Base-by-base conservation (phyloP, 345 rosid species). In the Atalantia buxifolia region DNA sequence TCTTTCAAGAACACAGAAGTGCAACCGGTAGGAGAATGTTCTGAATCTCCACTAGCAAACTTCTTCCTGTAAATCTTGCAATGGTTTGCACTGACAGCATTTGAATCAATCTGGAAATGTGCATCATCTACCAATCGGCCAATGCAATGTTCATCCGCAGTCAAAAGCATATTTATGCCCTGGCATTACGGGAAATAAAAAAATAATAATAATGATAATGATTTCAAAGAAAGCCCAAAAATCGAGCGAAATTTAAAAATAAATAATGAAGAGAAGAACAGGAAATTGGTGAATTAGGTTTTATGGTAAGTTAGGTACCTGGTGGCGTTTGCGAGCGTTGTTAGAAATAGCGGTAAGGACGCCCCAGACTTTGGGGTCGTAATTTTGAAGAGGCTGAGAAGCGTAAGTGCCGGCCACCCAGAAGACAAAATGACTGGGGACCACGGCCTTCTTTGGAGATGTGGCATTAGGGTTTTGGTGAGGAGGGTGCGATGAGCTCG, bases 341-440 rank as follows among this genome's bases (percentile, higher is more conserved):
- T 69, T 81, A 68, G 97, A 90, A 77, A 94, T 89, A 16, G 97
- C 98, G 72, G 97, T 94, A 80, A 96, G 98, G 72, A 96, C 95
- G 4, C 91, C 98, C 98, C 97, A 96, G 38, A 92, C 99, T 55
- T 84, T 66, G 1, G 92, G 87, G 65, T 91, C 97, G 75, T 81
- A 79, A 81, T 88, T 86, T 60, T 83, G 86, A 59, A 96, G 88
- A 62, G 95, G 91, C 85, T 92, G 93, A 33, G 97, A 81, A 45
- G 97, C 78, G 84, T 90, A 76, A 27, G 84, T 91, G 75, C 88
- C 76, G 70, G 98, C 97, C 48, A 77, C 90, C 22, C 92, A 86
- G 82, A 83, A 66, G 38, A 92, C 82, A 85, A 85, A 89, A 18
- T 87, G 88, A 76, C 78, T 80, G 10, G 90, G 83, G 65, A 80